These are phyloP conservation scores for Maudiozyma humilis DNA, from an alignment of 1,139 yeast genomes.

Conservation along the genomic window DNA sequence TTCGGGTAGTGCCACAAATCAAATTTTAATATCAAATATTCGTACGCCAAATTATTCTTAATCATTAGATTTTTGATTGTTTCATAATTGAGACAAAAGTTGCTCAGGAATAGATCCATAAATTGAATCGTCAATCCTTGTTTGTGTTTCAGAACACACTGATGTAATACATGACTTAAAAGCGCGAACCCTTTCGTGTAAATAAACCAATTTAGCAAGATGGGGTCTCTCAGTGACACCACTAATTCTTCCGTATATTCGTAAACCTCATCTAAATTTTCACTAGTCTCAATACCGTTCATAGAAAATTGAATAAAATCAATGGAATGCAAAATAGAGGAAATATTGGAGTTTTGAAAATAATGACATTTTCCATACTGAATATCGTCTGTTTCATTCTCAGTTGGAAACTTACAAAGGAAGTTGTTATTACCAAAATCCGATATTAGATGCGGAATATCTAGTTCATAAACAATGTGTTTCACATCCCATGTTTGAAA, in stretches of 20 bases:
- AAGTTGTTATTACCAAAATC: conserved; percentile 2
- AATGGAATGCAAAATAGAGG: conserved; percentile 17
- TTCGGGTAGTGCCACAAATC: conserved; percentile 39
- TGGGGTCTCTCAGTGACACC: conserved; percentile 13
- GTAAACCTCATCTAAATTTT: conserved; percentile 12
- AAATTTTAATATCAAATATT: conserved; percentile 40
- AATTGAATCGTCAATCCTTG: conserved; percentile 28
- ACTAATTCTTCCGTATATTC: conserved; percentile 16
- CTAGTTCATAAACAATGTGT: conserved; percentile 4
- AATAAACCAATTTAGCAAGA: conserved; percentile 16
- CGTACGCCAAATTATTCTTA: conserved; percentile 40
- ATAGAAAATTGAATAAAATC: conserved; percentile 16
- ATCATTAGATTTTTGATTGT: conserved; percentile 40
- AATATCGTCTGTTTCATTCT: conserved; percentile 4
- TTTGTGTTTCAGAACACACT: conserved; percentile 18
- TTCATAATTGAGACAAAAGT: conserved; percentile 39
- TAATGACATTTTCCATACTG: conserved; percentile 17
- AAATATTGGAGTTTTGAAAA: conserved; percentile 14
- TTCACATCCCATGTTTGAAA: conserved; percentile 3
- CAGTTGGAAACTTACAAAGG: conserved; percentile 4
- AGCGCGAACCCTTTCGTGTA: conserved; percentile 18
- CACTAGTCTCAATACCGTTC: conserved; percentile 9
- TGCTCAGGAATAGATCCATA: conserved; percentile 36
- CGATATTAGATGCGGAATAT: conserved; percentile 6
- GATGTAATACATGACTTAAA: conserved; percentile 23